phyloP scores from a whole-genome alignment of 352 stramenopile species.

The Phytophthora palmivora region DNA sequence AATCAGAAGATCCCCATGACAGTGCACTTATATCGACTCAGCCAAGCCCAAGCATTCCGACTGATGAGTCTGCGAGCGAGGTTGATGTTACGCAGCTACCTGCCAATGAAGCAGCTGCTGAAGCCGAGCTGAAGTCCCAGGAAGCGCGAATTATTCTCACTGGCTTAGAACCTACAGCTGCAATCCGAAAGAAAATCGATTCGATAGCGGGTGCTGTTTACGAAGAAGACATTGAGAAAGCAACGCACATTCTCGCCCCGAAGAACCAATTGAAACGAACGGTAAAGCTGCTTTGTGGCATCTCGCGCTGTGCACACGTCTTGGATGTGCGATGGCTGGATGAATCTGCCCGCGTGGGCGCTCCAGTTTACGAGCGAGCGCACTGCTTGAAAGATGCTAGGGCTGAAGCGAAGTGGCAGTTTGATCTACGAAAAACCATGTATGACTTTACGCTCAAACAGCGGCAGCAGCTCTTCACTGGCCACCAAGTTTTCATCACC shows the following conservation, averaged over 20 bases:
- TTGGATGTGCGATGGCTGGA: constrained; percentile 62
- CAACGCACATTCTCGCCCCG: constrained; percentile 57
- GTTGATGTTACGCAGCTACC: constrained; percentile 24
- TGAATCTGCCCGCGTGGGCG: constrained; percentile 52
- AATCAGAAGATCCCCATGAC: constrained; percentile 41
- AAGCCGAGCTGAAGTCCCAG: constrained; percentile 15
- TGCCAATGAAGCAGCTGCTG: constrained; percentile 20
- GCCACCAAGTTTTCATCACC: constrained; percentile 52
- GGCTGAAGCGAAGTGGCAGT: constrained; percentile 59
- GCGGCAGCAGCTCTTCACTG: constrained; percentile 46
- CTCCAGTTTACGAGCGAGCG: constrained; percentile 40
- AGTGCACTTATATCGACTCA: constrained; percentile 26
- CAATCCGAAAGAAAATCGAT: constrained; percentile 53
- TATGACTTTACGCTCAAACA: constrained; percentile 42
- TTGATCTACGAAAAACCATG: constrained; percentile 58
- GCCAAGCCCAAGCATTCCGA: constrained; percentile 20
- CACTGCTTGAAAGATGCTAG: constrained; percentile 53
- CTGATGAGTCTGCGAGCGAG: constrained; percentile 35
- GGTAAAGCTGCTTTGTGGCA: constrained; percentile 66
- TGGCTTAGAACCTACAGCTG: constrained; percentile 49
- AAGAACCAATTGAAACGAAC: constrained; percentile 59
- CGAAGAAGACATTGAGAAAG: constrained; percentile 53
- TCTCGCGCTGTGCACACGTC: constrained; percentile 62
- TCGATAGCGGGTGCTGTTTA: constrained; percentile 49
- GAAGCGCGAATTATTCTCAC: constrained; percentile 57